A percentile compares a stretch with the other conserved stretches of the same genome.
Conservation (phyloP, 345 rosid species). For the Lepidium didymum region DNA sequence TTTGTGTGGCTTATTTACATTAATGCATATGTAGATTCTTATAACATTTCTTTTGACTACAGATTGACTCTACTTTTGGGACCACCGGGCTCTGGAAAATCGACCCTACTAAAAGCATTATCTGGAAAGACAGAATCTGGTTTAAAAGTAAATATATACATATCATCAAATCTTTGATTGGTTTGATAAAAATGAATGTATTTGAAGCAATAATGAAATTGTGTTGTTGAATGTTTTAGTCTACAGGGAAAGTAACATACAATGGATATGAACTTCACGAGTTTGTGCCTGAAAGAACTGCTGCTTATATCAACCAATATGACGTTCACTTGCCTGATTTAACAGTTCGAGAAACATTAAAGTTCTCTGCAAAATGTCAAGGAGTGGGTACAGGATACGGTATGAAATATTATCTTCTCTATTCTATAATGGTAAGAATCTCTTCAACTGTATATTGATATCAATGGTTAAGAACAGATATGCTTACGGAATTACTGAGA, state of each 20-base stretch:
- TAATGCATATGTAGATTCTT: neutral
- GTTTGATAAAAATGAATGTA: neutral
- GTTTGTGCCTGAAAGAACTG: slow-evolving; percentile 60
- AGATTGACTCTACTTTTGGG: slow-evolving; percentile 76
- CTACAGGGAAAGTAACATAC: slow-evolving; percentile 50
- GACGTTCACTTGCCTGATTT: slow-evolving; percentile 53
- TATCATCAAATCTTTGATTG: neutral
- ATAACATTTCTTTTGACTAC: neutral
- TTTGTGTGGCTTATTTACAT: neutral
- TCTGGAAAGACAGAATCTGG: slow-evolving; percentile 50
- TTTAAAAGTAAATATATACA: slow-evolving; percentile 21
- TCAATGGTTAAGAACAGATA: slow-evolving; percentile 30
- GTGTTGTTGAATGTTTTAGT: slow-evolving; percentile 21
- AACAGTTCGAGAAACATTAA: slow-evolving; percentile 75
- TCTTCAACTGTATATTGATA: neutral
- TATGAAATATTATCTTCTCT: slow-evolving; percentile 1
- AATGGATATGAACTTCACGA: slow-evolving; percentile 52
- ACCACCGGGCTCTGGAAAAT: slow-evolving; percentile 87
- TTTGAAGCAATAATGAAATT: neutral
- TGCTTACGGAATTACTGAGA: slow-evolving; percentile 67
- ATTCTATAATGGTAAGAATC: neutral
- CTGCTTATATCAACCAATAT: slow-evolving; percentile 64
- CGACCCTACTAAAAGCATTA: slow-evolving; percentile 60
- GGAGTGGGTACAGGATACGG: slow-evolving; percentile 66
- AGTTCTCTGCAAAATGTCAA: slow-evolving; percentile 75